Percentiles rank a stretch among this genome's conserved stretches.
Evolutionary conservation across 192 early-diverging fungal genomes (phyloP).

Genomic region (Paraglomus occultum): DNA sequence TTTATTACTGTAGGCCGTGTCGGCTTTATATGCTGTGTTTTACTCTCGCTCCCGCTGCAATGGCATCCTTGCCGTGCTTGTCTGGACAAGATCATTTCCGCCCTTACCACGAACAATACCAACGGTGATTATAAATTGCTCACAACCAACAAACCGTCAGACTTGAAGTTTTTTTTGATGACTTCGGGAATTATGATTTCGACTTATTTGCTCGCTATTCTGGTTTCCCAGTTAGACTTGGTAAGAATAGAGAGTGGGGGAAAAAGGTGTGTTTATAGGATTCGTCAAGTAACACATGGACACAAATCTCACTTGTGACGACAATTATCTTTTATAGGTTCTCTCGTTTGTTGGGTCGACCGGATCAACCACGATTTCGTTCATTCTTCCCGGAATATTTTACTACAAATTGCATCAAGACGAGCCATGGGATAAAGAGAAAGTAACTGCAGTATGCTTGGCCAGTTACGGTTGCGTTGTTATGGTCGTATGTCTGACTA

Average conservation of each 20-base stretch:
- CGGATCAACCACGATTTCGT: conserved; percentile 93
- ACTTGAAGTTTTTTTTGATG: conserved; percentile 57
- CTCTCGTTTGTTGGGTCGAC: conserved; percentile 94
- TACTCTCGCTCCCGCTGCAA: conserved; percentile 93
- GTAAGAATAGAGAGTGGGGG: conserved; percentile 38
- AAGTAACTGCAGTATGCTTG: conserved; percentile 62
- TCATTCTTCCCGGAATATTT: conserved; percentile 92
- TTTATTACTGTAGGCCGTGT: conserved; percentile 84
- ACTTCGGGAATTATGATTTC: conserved; percentile 66
- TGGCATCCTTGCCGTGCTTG: conserved; percentile 87
- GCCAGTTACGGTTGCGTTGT: conserved; percentile 69
- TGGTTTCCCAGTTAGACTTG: conserved; percentile 75
- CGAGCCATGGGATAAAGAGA: conserved; percentile 61
- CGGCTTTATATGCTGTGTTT: conserved; percentile 83
- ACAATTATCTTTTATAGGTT: conserved; percentile 45
- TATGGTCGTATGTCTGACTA: conserved; percentile 76
- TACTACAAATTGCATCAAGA: conserved; percentile 82
- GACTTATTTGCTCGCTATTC: conserved; percentile 73
- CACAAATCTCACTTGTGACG: conserved; percentile 25
- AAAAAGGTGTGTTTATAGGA: not conserved
- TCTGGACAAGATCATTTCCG: conserved; percentile 79
- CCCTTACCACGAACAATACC: conserved; percentile 5
- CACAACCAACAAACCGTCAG: conserved; percentile 41
- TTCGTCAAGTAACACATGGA: no score
- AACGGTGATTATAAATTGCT: not conserved